Conservation (phyloP, 768 basidiomycete species). For the Hygrocybe punicea region DNA sequence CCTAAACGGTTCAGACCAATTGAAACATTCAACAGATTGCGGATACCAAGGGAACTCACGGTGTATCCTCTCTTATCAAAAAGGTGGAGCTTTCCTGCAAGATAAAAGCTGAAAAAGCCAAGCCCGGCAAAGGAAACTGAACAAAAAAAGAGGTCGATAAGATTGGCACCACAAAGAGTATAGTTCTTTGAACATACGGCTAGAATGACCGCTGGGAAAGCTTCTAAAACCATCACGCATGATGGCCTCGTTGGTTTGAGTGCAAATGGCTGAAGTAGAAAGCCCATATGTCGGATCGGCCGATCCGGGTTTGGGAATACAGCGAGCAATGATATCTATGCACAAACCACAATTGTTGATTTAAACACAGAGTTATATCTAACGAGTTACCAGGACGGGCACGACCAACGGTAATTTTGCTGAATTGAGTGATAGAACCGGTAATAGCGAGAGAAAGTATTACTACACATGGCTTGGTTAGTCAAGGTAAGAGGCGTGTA, state of each 20-base stretch:
- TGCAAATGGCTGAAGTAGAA: constrained; percentile 74
- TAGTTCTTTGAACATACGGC: constrained; percentile 47
- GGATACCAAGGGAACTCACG: constrained; percentile 35
- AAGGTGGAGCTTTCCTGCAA: constrained; percentile 89
- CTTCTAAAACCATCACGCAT: constrained; percentile 86
- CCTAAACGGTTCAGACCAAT: constrained; percentile 28
- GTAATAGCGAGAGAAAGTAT: constrained; percentile 72
- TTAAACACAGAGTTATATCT: neutral
- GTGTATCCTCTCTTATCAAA: constrained; percentile 78
- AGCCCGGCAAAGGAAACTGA: constrained; percentile 91
- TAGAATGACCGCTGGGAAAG: constrained; percentile 90
- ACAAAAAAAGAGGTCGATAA: constrained; percentile 8
- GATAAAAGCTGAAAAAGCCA: constrained; percentile 82
- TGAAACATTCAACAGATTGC: neutral
- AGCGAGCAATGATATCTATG: constrained; percentile 64
- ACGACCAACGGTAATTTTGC: constrained; percentile 84
- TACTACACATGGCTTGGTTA: constrained; percentile 42
- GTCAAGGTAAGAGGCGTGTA: neutral
- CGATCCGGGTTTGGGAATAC: constrained; percentile 63
- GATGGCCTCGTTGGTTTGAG: constrained; percentile 54
- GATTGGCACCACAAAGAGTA: neutral
- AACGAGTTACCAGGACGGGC: constrained; percentile 69
- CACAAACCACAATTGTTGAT: constrained; percentile 2
- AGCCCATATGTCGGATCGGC: constrained; percentile 70
- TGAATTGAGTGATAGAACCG: constrained; percentile 77